Conservation (phyloP, 192 early-diverging fungal genomes). For the Coemansia sp. region DNA sequence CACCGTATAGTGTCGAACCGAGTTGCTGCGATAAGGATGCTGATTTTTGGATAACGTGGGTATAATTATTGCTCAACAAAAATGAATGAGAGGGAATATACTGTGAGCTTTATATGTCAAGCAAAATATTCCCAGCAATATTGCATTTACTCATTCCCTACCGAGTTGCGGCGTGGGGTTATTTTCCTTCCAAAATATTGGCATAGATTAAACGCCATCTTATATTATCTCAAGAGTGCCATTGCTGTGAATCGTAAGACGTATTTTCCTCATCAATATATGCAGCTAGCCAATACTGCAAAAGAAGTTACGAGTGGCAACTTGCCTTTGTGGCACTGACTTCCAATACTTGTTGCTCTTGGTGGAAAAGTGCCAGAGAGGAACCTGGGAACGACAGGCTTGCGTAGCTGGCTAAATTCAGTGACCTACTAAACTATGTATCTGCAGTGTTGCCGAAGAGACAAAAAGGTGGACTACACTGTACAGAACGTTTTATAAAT, state of each 20-base stretch:
- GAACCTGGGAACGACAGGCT: too few species aligned
- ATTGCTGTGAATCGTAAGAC: too few species aligned
- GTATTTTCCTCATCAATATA: too few species aligned
- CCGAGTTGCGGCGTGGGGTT: background rate
- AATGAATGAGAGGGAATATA: background rate
- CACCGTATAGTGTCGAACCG: background rate
- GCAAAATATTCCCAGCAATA: constrained; percentile 2
- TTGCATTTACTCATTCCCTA: background rate
- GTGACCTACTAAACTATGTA: too few species aligned
- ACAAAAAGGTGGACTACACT: background rate
- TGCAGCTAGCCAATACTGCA: too few species aligned
- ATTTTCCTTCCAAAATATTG: background rate
- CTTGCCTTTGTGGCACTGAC: too few species aligned
- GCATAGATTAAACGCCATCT: too few species aligned
- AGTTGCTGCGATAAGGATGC: background rate
- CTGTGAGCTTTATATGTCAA: background rate
- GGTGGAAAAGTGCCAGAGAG: too few species aligned
- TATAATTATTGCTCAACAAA: background rate
- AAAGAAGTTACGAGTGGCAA: too few species aligned
- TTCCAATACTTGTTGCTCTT: too few species aligned
- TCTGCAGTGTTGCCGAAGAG: background rate
- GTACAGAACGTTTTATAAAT: background rate
- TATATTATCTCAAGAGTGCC: too few species aligned
- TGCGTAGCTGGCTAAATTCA: too few species aligned
- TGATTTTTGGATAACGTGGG: background rate